Evolutionary conservation across 371 early-diverging fungal genomes (phyloP), one percentile per base, ranked within the genome.

Genomic region (Basidiobolus heterosporus): DNA sequence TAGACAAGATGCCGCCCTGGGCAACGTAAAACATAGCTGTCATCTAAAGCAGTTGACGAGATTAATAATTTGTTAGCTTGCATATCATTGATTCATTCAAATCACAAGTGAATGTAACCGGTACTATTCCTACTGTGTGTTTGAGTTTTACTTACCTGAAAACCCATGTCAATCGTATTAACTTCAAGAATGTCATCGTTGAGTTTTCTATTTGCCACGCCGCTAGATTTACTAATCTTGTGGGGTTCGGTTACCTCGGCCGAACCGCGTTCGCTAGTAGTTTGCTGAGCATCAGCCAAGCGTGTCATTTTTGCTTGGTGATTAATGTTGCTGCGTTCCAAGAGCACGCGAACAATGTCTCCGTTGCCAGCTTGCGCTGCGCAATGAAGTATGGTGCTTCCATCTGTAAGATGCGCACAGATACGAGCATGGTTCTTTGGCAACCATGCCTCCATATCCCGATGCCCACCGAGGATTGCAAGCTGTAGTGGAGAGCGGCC

Each of bases 121-220:
- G 22, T 9, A n/a, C 19, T 16, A 21, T 21, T 5, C 35, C 21
- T 13, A 9, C 20, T 18, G 35, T 6, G 13, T 35, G 13, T 13
- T 5, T 21, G 20, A 18, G 16, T 7, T 14, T 17, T 9, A 45
- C 35, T n/a, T 46, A 55, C 56, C 41, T 55, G 47, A 42, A 50
- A 47, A 49, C 58, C 58, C 61, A 58, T 58, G 16, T 58, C 56
- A n/a, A 16, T 44, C 9, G 36, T 22, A 17, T 46, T 44, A n/a
- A 59, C 7, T 46, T 60, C 61, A 41, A 60, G 54, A 19, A 58
- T 51, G 39, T 60, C 61, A 24, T 54, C 35, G 0, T 50, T 40
- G 8, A n/a, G 13, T 44, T 56, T 46, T 35, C 51, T 54, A n/a
- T 50, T 37, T n/a, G 44, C 38, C 3, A 42, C 16, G 17, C 44